Percentiles rank a stretch among this genome's conserved stretches.
These are phyloP conservation scores for Bombardia bombarda DNA, from an alignment of 495 filamentous ascomycete genomes.

Conservation along the genomic window DNA sequence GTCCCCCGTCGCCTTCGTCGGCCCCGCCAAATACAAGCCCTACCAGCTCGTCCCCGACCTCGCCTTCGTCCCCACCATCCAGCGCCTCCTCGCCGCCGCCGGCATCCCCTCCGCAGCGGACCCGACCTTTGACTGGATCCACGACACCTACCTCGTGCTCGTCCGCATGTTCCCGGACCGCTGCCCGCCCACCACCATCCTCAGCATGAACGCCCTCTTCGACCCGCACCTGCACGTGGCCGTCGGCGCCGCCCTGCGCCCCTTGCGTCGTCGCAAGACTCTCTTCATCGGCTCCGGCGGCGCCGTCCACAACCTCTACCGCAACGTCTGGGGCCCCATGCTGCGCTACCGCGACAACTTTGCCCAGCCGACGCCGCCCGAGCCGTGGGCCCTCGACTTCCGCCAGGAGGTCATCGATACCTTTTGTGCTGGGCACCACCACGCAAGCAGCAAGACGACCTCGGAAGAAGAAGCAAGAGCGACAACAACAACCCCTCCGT, in stretches of 20 bases:
- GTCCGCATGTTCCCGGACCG: slow-evolving; percentile 53
- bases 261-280: slow-evolving; percentile 36
- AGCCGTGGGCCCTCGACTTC: slow-evolving; percentile 49
- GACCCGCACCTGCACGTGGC: slow-evolving; percentile 54
- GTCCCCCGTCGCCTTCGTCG: slow-evolving; percentile 50
- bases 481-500: no score
- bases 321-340: slow-evolving; percentile 56
- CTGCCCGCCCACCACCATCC: slow-evolving; percentile 51
- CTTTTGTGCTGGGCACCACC: slow-evolving; percentile 22
- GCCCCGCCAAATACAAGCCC: slow-evolving; percentile 49
- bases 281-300: slow-evolving; percentile 55
- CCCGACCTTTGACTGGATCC: slow-evolving; percentile 50
- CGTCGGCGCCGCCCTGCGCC: slow-evolving; percentile 43
- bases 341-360: slow-evolving; percentile 52
- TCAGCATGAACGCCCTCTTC: slow-evolving; percentile 50
- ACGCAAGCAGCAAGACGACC: no score
- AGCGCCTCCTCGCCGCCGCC: slow-evolving; percentile 32
- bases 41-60: slow-evolving; percentile 51
- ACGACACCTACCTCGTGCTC: slow-evolving; percentile 55
- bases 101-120: slow-evolving; percentile 46
- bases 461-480: slow-evolving; percentile 32
- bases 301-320: slow-evolving; percentile 56
- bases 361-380: slow-evolving; percentile 47
- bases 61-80: slow-evolving; percentile 33
- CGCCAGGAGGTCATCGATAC: slow-evolving; percentile 51